Percentiles rank a stretch among this genome's conserved stretches.
Conservation (phyloP, 2,329 filamentous ascomycete species). For the Cercospora sesami region DNA sequence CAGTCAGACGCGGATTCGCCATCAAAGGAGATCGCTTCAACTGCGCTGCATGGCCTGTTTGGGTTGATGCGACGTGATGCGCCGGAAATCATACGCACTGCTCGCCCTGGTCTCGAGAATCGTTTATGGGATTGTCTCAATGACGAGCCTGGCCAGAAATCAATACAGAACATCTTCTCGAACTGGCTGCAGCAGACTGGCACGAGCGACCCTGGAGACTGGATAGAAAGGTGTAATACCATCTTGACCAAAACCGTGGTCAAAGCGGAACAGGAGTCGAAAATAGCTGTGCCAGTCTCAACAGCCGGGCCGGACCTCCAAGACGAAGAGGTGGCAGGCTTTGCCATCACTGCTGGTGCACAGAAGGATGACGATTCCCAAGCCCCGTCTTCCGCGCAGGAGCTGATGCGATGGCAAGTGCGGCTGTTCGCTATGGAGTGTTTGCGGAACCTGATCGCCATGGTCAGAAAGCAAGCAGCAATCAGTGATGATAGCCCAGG, state of each 20-base stretch:
- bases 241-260: slow-evolving; percentile 84
- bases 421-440: slow-evolving; percentile 90
- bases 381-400: slow-evolving; percentile 60
- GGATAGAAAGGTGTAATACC: slow-evolving; percentile 84
- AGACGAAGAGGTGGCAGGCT: slow-evolving; percentile 95
- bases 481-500: slow-evolving; percentile 76
- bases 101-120: slow-evolving; percentile 78
- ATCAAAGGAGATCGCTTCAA: slow-evolving; percentile 70
- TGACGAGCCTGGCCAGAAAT: slow-evolving; percentile 69
- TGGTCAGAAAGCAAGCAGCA: slow-evolving; percentile 75
- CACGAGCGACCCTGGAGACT: slow-evolving; percentile 73
- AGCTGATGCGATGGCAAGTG: slow-evolving; percentile 92
- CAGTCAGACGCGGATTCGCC: slow-evolving; percentile 74
- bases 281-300: slow-evolving; percentile 46
- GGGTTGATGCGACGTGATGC: slow-evolving; percentile 94
- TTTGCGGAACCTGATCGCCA: slow-evolving; percentile 75
- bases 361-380: slow-evolving; percentile 47
- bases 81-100: slow-evolving; percentile 74
- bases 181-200: slow-evolving; percentile 95
- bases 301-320: slow-evolving; percentile 72
- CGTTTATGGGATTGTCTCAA: slow-evolving; percentile 90
- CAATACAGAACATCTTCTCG: slow-evolving; percentile 80
- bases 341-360: slow-evolving; percentile 71
- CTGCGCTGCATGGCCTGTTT: slow-evolving; percentile 83
- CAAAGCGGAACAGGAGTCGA: slow-evolving; percentile 56